phyloP scores from a whole-genome alignment of 2,329 filamentous ascomycete genomes.

The Fusarium drepaniforme region DNA sequence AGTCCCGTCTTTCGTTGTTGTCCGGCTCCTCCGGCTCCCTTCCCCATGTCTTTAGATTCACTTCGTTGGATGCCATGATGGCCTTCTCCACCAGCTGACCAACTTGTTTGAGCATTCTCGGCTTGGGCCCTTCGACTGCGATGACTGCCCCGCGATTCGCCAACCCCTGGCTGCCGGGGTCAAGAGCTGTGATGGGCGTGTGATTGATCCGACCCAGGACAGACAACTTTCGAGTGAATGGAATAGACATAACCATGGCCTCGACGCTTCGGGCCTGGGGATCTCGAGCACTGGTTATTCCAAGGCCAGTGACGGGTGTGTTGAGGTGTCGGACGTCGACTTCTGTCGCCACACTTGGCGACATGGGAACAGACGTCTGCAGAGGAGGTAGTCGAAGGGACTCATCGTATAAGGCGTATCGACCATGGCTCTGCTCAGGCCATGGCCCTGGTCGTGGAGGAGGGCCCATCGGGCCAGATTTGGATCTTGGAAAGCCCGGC shows the following conservation, averaged over 20 bases:
- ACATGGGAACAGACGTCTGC: conserved; percentile 57
- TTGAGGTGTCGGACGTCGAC: conserved; percentile 44
- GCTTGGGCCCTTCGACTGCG: conserved; percentile 81
- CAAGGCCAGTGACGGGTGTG: conserved; percentile 45
- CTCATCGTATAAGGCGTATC: conserved; percentile 65
- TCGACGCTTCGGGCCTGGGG: conserved; percentile 64
- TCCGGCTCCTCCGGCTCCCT: conserved; percentile 46
- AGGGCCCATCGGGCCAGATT: conserved; percentile 63
- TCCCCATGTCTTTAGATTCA: conserved; percentile 59
- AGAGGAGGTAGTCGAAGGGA: conserved; percentile 67
- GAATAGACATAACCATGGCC: conserved; percentile 81
- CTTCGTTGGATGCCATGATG: conserved; percentile 60
- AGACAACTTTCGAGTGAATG: conserved; percentile 80
- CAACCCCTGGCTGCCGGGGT: conserved; percentile 46
- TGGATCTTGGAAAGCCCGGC: conserved; percentile 48
- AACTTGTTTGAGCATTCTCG: conserved; percentile 63
- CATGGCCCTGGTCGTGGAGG: conserved; percentile 61
- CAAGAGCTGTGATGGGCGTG: conserved; percentile 62
- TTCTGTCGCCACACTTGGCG: conserved; percentile 42
- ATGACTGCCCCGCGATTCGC: conserved; percentile 81
- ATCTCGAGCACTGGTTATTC: conserved; percentile 40
- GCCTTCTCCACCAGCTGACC: conserved; percentile 75
- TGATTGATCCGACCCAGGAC: conserved; percentile 82
- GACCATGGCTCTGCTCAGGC: conserved; percentile 48
- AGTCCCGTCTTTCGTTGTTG: conserved; percentile 14